A percentile compares a stretch with the other conserved stretches of the same genome.
Evolutionary conservation across 2,329 filamentous ascomycete species (phyloP).

Genomic region (Eutypa lata): DNA sequence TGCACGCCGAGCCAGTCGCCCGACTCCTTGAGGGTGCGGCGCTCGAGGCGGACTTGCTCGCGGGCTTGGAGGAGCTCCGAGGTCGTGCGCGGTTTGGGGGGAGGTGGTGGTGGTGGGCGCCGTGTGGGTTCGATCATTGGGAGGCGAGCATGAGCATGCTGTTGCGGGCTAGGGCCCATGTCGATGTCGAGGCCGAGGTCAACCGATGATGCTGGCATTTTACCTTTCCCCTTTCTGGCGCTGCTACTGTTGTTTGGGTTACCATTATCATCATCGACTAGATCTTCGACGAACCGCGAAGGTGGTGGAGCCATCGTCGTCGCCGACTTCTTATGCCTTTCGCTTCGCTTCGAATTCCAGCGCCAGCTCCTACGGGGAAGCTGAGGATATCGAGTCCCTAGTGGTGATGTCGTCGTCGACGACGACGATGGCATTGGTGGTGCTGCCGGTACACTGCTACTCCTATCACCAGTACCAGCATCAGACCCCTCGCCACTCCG

Average conservation of each 20-base stretch:
- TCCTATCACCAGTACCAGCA: not conserved
- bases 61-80: slow-evolving; percentile 20
- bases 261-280: no score
- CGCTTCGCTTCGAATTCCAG: not conserved
- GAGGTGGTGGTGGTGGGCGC: not conserved
- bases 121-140: no score
- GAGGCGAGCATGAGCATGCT: no score
- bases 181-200: no score
- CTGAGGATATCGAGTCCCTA: not conserved
- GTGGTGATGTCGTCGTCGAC: not conserved
- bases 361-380: not conserved
- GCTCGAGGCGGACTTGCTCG: slow-evolving; percentile 34
- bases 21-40: slow-evolving; percentile 48
- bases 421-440: not conserved
- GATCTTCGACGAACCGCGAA: no score
- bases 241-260: not conserved
- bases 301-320: no score
- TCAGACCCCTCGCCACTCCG: not conserved
- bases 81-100: slow-evolving; percentile 7
- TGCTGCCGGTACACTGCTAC: not conserved
- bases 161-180: no score
- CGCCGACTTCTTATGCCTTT: no score
- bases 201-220: not conserved
- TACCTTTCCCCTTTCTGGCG: not conserved
- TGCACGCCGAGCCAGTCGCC: slow-evolving; percentile 59